Percentiles rank a stretch among this genome's conserved stretches.
Conservation (phyloP, 805 yeast species). For the Ogataea pini region DNA sequence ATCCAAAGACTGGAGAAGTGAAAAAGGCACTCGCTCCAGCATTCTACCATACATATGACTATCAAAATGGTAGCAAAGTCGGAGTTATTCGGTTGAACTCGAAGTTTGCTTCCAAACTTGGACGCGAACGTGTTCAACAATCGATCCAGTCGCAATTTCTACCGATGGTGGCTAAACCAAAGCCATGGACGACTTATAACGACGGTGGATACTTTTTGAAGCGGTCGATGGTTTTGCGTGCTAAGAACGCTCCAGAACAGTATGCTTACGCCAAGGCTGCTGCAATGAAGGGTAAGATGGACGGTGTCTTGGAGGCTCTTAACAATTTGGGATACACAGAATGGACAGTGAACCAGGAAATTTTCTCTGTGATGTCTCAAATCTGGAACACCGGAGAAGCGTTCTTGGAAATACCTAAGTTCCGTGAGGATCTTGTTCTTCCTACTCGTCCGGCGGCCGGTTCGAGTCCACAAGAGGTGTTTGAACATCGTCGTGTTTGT, state of each 20-base stretch:
- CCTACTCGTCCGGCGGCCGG: constrained; percentile 60
- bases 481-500: constrained; percentile 66
- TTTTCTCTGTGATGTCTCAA: constrained; percentile 67
- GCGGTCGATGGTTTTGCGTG: constrained; percentile 65
- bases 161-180: constrained; percentile 92
- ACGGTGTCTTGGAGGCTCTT: constrained; percentile 72
- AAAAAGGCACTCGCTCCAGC: constrained; percentile 86
- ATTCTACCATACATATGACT: constrained; percentile 84
- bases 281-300: constrained; percentile 63
- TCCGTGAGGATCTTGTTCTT: constrained; percentile 42
- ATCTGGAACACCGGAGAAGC: constrained; percentile 87
- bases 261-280: constrained; percentile 86
- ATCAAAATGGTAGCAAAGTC: constrained; percentile 70
- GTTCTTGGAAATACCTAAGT: constrained; percentile 72
- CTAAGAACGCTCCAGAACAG: constrained; percentile 87
- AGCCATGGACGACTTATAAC: constrained; percentile 80
- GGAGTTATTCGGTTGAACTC: constrained; percentile 83
- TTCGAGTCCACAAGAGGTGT: constrained; percentile 70
- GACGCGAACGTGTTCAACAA: constrained; percentile 63
- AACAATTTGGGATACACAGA: constrained; percentile 85
- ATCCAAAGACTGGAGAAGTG: constrained; percentile 70
- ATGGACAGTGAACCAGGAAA: constrained; percentile 83
- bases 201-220: constrained; percentile 83
- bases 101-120: constrained; percentile 61
- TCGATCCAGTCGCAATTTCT: constrained; percentile 76